These are phyloP conservation scores for Epichloe amarillans DNA, from an alignment of 2,329 filamentous ascomycete genomes.

Conservation along the genomic window DNA sequence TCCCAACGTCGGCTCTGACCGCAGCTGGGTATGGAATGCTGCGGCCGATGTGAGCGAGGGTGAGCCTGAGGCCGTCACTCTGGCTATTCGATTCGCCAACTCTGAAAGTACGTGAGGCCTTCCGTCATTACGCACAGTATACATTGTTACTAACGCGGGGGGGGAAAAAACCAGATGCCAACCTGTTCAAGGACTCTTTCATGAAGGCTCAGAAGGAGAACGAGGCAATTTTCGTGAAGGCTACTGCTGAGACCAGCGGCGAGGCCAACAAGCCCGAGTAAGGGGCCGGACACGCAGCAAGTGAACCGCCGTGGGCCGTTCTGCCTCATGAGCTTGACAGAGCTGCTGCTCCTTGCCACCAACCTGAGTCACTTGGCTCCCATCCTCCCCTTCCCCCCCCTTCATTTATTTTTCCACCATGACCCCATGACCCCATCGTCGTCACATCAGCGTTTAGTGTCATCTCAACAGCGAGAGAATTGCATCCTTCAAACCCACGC, in stretches of 20 bases:
- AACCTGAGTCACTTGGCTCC: conserved; percentile 5
- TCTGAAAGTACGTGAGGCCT: conserved; percentile 65
- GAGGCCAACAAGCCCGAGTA: conserved; percentile 4
- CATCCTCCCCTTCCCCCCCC: background rate
- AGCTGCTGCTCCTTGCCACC: conserved; percentile 2
- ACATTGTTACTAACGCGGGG: background rate
- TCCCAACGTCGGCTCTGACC: conserved; percentile 94
- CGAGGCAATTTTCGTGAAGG: conserved; percentile 63
- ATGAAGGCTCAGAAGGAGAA: conserved; percentile 96
- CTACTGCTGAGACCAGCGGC: conserved; percentile 11
- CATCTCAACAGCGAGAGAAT: conserved; percentile 6
- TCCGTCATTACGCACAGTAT: background rate
- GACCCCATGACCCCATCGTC: conserved; percentile 5
- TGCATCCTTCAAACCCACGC: conserved; percentile 1
- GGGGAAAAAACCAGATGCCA: conserved; percentile 54
- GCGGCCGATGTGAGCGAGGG: conserved; percentile 96
- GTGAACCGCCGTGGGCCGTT: background rate
- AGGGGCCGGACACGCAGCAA: background rate
- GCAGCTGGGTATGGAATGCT: conserved; percentile 99
- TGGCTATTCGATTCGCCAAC: conserved; percentile 96
- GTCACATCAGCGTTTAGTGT: conserved; percentile 11
- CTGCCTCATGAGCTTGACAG: conserved; percentile 1
- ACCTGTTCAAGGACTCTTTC: conserved; percentile 94
- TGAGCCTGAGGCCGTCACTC: conserved; percentile 86
- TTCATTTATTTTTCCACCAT: background rate